Evolutionary conservation across 2,329 filamentous ascomycete species (phyloP).

Genomic region (Cladobotryum protrusum): DNA sequence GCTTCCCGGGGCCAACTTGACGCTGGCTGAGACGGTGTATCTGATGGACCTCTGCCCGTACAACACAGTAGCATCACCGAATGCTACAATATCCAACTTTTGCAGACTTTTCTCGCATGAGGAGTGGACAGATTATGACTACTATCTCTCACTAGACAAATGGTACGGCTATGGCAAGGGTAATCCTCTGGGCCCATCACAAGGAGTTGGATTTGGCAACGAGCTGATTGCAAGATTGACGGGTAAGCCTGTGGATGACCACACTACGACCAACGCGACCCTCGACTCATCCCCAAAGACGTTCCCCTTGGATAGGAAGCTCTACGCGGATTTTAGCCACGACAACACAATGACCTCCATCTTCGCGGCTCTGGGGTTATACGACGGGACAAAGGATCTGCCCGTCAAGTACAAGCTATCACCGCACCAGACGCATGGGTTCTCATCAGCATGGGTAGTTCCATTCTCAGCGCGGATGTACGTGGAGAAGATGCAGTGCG

Average conservation of each 20-base stretch:
- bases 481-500: constrained; percentile 79
- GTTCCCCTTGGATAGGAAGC: constrained; percentile 61
- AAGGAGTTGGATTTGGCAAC: constrained; percentile 82
- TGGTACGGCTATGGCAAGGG: constrained; percentile 78
- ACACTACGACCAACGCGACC: constrained; percentile 71
- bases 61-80: constrained; percentile 61
- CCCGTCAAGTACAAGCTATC: constrained; percentile 45
- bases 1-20: constrained; percentile 62
- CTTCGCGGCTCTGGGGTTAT: constrained; percentile 71
- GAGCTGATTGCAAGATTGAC: constrained; percentile 81
- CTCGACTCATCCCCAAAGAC: constrained; percentile 60
- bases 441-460: constrained; percentile 70
- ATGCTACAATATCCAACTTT: constrained; percentile 55
- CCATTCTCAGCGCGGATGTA: constrained; percentile 78
- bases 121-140: constrained; percentile 77
- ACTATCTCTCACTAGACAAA: constrained; percentile 72
- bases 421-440: constrained; percentile 55
- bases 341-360: constrained; percentile 81
- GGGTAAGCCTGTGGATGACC: constrained; percentile 58
- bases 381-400: constrained; percentile 56
- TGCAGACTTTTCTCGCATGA: constrained; percentile 65
- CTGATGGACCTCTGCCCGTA: constrained; percentile 91
- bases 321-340: constrained; percentile 90
- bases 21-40: constrained; percentile 54
- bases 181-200: constrained; percentile 72